A percentile compares a stretch with the other conserved stretches of the same genome.
phyloP scores from a whole-genome alignment of 1,284 basidiomycete species.

The Ganoderma resinaceum region DNA sequence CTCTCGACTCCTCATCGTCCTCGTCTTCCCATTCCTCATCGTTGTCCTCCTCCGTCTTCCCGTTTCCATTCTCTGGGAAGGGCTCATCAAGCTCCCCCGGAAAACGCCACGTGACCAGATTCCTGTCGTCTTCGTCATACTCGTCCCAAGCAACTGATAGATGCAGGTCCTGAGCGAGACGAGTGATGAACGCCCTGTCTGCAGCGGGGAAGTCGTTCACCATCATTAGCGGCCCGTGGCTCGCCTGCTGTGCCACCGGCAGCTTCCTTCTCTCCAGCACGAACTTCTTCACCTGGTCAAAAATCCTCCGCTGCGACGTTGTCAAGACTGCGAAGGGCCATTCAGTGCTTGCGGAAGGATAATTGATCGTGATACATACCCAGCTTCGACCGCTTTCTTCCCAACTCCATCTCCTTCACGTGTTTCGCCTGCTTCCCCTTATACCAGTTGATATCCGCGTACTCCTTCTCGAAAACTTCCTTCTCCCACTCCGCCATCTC shows the following conservation, averaged over 20 bases:
- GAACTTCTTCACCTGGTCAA: slow-evolving; percentile 79
- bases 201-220: slow-evolving; percentile 80
- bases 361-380: slow-evolving; percentile 46
- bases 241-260: slow-evolving; percentile 43
- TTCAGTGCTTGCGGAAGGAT: neutral
- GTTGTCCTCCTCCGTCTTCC: slow-evolving; percentile 39
- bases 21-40: slow-evolving; percentile 53
- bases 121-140: slow-evolving; percentile 84
- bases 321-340: slow-evolving; percentile 63
- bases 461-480: slow-evolving; percentile 91
- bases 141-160: slow-evolving; percentile 89
- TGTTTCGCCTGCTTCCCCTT: slow-evolving; percentile 88
- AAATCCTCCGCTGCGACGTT: slow-evolving; percentile 75
- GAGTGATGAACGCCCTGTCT: slow-evolving; percentile 80
- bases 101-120: slow-evolving; percentile 70
- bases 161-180: slow-evolving; percentile 78
- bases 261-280: slow-evolving; percentile 62
- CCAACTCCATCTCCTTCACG: slow-evolving; percentile 63
- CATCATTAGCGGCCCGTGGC: slow-evolving; percentile 62
- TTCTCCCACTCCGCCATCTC: slow-evolving; percentile 90
- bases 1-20: slow-evolving; percentile 54
- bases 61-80: slow-evolving; percentile 43
- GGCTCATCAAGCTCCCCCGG: slow-evolving; percentile 57
- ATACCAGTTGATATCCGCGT: slow-evolving; percentile 88
- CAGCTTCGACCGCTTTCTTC: slow-evolving; percentile 55